phyloP scores from a whole-genome alignment of 2,329 filamentous ascomycete genomes.

The Fusarium buharicum region DNA sequence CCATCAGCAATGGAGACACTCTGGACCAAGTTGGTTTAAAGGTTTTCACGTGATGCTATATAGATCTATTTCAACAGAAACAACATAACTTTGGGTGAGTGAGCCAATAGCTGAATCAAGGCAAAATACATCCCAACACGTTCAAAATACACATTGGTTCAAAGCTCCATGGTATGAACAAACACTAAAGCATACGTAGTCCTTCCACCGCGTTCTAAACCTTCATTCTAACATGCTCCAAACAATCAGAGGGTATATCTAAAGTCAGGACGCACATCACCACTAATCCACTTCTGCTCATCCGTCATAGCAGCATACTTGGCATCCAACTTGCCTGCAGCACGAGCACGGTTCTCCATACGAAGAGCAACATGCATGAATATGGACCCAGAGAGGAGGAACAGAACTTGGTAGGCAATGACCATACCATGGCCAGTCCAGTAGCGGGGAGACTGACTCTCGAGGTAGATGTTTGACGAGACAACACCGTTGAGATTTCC shows the following conservation, averaged over 20 bases:
- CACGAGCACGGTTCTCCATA: constrained; percentile 68
- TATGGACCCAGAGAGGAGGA: constrained; percentile 71
- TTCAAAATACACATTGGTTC: too few relatives aligned
- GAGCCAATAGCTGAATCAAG: too few relatives aligned
- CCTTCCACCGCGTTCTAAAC: background rate
- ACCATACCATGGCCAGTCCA: constrained; percentile 69
- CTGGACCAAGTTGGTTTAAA: too few relatives aligned
- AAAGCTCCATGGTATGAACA: too few relatives aligned
- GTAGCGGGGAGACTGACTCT: constrained; percentile 46
- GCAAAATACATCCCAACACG: too few relatives aligned
- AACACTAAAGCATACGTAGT: too few relatives aligned
- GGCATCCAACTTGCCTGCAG: constrained; percentile 64
- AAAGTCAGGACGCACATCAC: constrained; percentile 60
- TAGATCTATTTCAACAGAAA: too few relatives aligned
- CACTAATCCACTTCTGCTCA: constrained; percentile 65
- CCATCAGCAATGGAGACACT: too few relatives aligned
- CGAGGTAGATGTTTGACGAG: constrained; percentile 70
- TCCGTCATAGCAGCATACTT: constrained; percentile 65
- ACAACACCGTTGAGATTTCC: constrained; percentile 78
- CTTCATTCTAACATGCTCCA: too few relatives aligned
- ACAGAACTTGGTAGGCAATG: constrained; percentile 71
- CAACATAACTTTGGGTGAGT: too few relatives aligned
- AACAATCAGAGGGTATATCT: constrained; percentile 48
- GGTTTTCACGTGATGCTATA: too few relatives aligned
- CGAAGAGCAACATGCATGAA: constrained; percentile 68